Percentiles rank a stretch among this genome's conserved stretches.
Conservation (phyloP, 2,329 filamentous ascomycete species). For the Fusarium vanettenii region DNA sequence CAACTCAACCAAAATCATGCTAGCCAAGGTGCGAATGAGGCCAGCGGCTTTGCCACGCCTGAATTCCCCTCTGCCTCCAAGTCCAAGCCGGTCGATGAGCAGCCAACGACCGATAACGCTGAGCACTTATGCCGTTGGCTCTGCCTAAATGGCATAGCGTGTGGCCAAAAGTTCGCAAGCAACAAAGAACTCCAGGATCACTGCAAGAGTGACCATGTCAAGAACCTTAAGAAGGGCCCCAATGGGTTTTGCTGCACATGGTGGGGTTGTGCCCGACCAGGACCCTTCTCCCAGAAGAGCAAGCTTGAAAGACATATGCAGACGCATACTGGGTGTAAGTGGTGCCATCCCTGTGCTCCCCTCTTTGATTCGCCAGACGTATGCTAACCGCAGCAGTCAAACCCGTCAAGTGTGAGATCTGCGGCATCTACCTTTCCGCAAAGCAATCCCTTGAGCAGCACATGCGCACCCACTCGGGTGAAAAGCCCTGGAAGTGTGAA, state of each 20-base stretch:
- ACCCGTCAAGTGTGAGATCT: slow-evolving; percentile 67
- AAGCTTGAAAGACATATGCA: slow-evolving; percentile 75
- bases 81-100: slow-evolving; percentile 19
- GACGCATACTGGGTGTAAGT: slow-evolving; percentile 72
- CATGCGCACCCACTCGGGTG: slow-evolving; percentile 73
- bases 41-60: slow-evolving; percentile 3
- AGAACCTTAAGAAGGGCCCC: slow-evolving; percentile 55
- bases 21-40: slow-evolving; percentile 1
- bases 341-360: background rate
- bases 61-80: slow-evolving; percentile 20
- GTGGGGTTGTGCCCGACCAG: slow-evolving; percentile 65
- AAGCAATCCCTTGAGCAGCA: slow-evolving; percentile 77
- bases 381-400: slow-evolving; percentile 59
- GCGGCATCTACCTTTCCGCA: slow-evolving; percentile 70
- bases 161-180: slow-evolving; percentile 52
- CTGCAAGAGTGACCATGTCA: slow-evolving; percentile 63
- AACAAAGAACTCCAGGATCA: slow-evolving; percentile 67
- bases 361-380: background rate
- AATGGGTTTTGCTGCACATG: slow-evolving; percentile 67
- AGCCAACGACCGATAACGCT: slow-evolving; percentile 34
- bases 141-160: slow-evolving; percentile 40
- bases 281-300: slow-evolving; percentile 68
- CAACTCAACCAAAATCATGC: slow-evolving; percentile 8
- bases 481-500: slow-evolving; percentile 71
- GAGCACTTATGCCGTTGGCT: slow-evolving; percentile 51